Evolutionary conservation across 2,329 filamentous ascomycete species (phyloP).

Genomic region (Botrytis fabae): DNA sequence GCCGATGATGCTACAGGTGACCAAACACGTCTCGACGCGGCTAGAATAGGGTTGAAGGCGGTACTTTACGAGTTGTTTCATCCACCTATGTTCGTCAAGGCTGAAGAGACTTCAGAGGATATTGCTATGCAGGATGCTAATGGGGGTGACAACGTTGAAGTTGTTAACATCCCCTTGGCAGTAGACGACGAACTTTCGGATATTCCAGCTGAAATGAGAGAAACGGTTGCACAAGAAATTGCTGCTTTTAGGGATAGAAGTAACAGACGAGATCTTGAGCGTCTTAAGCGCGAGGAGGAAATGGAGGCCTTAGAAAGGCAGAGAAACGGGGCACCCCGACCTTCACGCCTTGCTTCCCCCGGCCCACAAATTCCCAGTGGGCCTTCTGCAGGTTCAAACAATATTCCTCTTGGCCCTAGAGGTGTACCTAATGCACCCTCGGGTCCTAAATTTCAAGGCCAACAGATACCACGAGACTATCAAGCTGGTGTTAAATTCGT

Average conservation of each 20-base stretch:
- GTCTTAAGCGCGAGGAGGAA: conserved; percentile 85
- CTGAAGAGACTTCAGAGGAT: conserved; percentile 65
- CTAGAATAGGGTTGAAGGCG: conserved; percentile 65
- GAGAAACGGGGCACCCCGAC: conserved; percentile 65
- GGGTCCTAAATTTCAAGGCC: conserved; percentile 62
- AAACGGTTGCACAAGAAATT: conserved; percentile 92
- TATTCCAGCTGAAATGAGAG: conserved; percentile 93
- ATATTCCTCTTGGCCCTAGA: conserved; percentile 73
- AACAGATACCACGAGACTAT: conserved; percentile 67
- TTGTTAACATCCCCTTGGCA: conserved; percentile 84
- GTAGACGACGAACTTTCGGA: conserved; percentile 93
- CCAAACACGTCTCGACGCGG: conserved; percentile 68
- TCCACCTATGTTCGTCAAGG: conserved; percentile 53
- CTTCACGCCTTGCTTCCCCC: conserved; percentile 71
- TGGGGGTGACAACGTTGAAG: conserved; percentile 68
- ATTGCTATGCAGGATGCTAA: conserved; percentile 65
- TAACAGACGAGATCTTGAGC: conserved; percentile 83
- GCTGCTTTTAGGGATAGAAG: conserved; percentile 91
- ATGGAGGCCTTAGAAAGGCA: conserved; percentile 82
- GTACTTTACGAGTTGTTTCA: conserved; percentile 73
- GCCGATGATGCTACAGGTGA: conserved; percentile 61
- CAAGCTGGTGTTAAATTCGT: conserved; percentile 81
- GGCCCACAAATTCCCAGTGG: conserved; percentile 55
- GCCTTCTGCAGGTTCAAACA: conserved; percentile 65
- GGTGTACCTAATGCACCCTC: conserved; percentile 74